Evolutionary conservation across 768 basidiomycete genomes (phyloP).

Genomic region (Crucibulum laeve): DNA sequence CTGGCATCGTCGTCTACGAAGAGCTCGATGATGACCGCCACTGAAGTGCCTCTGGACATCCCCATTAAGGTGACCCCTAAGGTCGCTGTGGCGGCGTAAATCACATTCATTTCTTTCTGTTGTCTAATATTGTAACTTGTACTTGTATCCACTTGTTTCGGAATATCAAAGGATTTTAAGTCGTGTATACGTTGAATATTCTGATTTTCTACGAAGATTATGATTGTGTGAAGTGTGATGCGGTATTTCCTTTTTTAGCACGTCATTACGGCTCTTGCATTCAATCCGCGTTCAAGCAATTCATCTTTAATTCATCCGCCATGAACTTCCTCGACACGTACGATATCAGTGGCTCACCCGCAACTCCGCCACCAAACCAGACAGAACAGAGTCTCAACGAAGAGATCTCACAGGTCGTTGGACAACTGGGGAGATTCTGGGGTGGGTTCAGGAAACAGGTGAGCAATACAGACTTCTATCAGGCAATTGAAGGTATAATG

Average conservation of each 20-base stretch:
- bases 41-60: slow-evolving; percentile 17
- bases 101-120: not conserved
- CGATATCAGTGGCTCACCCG: slow-evolving; percentile 45
- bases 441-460: slow-evolving; percentile 90
- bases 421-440: slow-evolving; percentile 86
- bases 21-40: slow-evolving; percentile 8
- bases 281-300: no score
- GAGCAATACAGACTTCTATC: slow-evolving; percentile 14
- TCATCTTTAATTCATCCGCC: no score
- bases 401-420: slow-evolving; percentile 85
- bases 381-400: slow-evolving; percentile 67
- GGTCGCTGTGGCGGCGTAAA: slow-evolving; percentile 11
- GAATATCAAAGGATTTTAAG: not conserved
- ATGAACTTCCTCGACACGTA: slow-evolving; percentile 80
- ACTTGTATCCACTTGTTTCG: not conserved
- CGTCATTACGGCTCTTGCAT: slow-evolving; percentile 2
- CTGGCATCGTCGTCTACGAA: slow-evolving; percentile 13
- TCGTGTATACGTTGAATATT: no score
- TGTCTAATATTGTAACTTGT: slow-evolving; percentile 1
- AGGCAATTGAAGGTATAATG: not conserved
- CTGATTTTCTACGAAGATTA: no score
- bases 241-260: not conserved
- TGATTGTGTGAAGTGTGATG: no score
- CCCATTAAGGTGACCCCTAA: slow-evolving; percentile 15
- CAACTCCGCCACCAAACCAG: slow-evolving; percentile 39